Conservation (phyloP, 179 eudicot species). For the Camellia oleifera region DNA sequence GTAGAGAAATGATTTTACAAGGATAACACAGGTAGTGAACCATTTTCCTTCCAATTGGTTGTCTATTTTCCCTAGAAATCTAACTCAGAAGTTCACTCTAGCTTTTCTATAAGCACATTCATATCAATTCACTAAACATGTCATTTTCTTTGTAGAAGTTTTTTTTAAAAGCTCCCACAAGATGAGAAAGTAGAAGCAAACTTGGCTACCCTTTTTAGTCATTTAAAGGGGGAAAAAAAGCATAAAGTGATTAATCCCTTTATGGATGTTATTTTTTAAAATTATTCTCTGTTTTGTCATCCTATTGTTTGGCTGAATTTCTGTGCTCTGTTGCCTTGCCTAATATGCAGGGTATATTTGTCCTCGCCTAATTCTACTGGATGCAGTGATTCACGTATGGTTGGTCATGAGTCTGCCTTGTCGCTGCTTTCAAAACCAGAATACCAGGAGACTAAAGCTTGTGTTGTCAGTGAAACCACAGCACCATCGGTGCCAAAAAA, state of each 20-base stretch:
- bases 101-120: too few species aligned
- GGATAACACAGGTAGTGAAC: too few species aligned
- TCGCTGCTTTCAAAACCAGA: slow-evolving; percentile 16
- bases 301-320: not conserved
- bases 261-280: not conserved
- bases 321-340: slow-evolving; percentile 1
- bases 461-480: slow-evolving; percentile 35
- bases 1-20: too few species aligned
- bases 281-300: not conserved
- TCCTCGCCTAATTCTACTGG: slow-evolving; percentile 41
- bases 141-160: too few species aligned
- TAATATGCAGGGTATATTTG: slow-evolving; percentile 55
- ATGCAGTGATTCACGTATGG: slow-evolving; percentile 23
- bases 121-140: too few species aligned
- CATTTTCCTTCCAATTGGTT: too few species aligned
- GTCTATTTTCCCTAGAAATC: too few species aligned
- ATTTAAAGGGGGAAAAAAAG: too few species aligned
- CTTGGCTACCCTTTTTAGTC: too few species aligned
- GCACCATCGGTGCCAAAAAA: slow-evolving; percentile 39
- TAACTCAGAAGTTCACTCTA: too few species aligned
- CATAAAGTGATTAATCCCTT: not conserved
- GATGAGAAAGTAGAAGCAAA: too few species aligned
- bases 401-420: slow-evolving; percentile 24
- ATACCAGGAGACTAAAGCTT: slow-evolving; percentile 33
- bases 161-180: too few species aligned